These are phyloP conservation scores for Neofusicoccum kwambonambiense DNA, from an alignment of 2,329 filamentous ascomycete genomes.

Conservation along the genomic window DNA sequence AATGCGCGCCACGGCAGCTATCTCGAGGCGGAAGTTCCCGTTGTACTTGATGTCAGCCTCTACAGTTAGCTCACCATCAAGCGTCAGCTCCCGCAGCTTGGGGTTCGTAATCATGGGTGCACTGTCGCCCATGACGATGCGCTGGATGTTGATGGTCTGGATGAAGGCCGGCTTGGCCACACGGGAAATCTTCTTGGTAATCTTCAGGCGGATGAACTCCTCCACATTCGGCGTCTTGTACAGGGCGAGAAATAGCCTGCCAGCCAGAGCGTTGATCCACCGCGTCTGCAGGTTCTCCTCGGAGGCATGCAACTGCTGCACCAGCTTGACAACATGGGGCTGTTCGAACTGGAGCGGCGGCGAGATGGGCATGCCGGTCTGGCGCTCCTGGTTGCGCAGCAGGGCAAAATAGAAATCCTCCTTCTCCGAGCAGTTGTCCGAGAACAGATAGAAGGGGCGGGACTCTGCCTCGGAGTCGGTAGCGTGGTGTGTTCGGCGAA, in stretches of 20 bases:
- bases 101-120: constrained; percentile 89
- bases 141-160: constrained; percentile 76
- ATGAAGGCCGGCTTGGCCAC: constrained; percentile 92
- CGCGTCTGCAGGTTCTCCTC: constrained; percentile 87
- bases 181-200: constrained; percentile 92
- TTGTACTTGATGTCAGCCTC: constrained; percentile 87
- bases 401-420: constrained; percentile 98
- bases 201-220: constrained; percentile 75
- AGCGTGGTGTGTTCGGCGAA: constrained; percentile 63
- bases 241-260: constrained; percentile 81
- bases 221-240: constrained; percentile 84
- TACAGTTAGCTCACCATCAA: constrained; percentile 84
- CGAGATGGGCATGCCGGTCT: constrained; percentile 60
- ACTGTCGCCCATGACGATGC: constrained; percentile 81
- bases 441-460: constrained; percentile 91
- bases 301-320: constrained; percentile 86
- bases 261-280: constrained; percentile 91
- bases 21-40: constrained; percentile 84
- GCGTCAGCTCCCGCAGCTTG: constrained; percentile 80
- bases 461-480: constrained; percentile 58
- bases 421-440: constrained; percentile 92
- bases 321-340: constrained; percentile 81
- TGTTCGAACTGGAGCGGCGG: constrained; percentile 73
- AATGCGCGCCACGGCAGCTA: constrained; percentile 89
- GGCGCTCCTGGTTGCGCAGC: constrained; percentile 76